Evolutionary conservation across 768 basidiomycete genomes (phyloP).

Genomic region (Tephrocybe sp.): DNA sequence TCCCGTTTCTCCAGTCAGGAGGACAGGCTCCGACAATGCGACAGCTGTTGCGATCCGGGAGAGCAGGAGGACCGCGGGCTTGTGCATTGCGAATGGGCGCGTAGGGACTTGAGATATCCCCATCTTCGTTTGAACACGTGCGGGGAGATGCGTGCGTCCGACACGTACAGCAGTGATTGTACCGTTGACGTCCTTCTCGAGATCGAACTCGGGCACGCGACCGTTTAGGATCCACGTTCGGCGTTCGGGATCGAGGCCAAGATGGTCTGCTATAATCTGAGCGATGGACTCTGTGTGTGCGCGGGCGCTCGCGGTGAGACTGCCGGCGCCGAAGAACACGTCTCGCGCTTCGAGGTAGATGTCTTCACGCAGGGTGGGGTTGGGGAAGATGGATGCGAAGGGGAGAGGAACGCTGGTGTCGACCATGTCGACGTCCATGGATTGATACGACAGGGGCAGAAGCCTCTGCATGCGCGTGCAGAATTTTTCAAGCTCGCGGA

Average conservation of each 20-base stretch:
- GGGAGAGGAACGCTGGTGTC: constrained; percentile 18
- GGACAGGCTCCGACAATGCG: constrained; percentile 73
- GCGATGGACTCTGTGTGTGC: constrained; percentile 50
- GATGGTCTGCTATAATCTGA: constrained; percentile 50
- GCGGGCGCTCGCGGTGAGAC: constrained; percentile 48
- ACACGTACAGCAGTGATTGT: constrained; percentile 52
- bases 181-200: constrained; percentile 69
- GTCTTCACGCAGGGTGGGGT: constrained; percentile 79
- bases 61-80: constrained; percentile 75
- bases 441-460: constrained; percentile 45
- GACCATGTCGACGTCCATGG: constrained; percentile 38
- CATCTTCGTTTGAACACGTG: constrained; percentile 35
- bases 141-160: constrained; percentile 59
- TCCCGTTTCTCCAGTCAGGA: constrained; percentile 97
- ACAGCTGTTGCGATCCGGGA: constrained; percentile 78
- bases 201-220: constrained; percentile 62
- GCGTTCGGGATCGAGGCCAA: constrained; percentile 69
- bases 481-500: constrained; percentile 83
- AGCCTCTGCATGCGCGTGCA: constrained; percentile 68
- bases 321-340: constrained; percentile 81
- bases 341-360: constrained; percentile 87
- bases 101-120: constrained; percentile 29
- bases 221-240: constrained; percentile 66
- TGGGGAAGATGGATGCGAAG: constrained; percentile 54
- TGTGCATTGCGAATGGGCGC: constrained; percentile 86